Conservation (phyloP, 2,329 filamentous ascomycete genomes). For the Paraconiothyrium sp. region DNA sequence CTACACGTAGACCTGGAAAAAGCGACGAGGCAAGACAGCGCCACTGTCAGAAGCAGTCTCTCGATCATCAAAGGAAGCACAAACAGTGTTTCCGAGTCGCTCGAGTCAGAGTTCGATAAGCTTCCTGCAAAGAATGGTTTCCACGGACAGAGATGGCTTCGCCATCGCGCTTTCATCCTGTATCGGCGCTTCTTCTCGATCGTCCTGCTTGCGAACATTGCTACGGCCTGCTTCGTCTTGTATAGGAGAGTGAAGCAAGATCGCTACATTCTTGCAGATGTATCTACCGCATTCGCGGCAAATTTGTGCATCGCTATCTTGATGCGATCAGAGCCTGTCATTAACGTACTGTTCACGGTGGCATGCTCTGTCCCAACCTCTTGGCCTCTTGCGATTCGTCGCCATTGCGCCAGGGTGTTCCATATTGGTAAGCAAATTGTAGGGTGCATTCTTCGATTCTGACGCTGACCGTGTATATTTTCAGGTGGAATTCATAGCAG, state of each 20-base stretch:
- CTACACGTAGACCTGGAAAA: constrained; percentile 19
- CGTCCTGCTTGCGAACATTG: constrained; percentile 39
- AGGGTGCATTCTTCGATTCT: background rate
- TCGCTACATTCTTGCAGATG: constrained; percentile 34
- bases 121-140: constrained; percentile 39
- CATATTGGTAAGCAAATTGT: constrained; percentile 39
- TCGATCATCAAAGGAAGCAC: constrained; percentile 26
- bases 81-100: constrained; percentile 27
- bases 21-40: constrained; percentile 12
- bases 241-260: constrained; percentile 31
- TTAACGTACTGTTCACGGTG: constrained; percentile 47
- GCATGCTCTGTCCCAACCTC: constrained; percentile 47
- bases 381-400: constrained; percentile 43
- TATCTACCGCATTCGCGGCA: constrained; percentile 50
- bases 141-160: constrained; percentile 42
- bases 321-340: constrained; percentile 49
- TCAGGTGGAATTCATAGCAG: constrained; percentile 46
- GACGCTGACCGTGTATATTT: background rate
- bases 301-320: constrained; percentile 48
- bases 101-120: constrained; percentile 16
- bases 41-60: constrained; percentile 20
- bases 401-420: constrained; percentile 46
- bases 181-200: constrained; percentile 45
- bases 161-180: constrained; percentile 43
- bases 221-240: constrained; percentile 38